Conservation (phyloP, 2,329 filamentous ascomycete genomes). For the Phialophora macrospora region DNA sequence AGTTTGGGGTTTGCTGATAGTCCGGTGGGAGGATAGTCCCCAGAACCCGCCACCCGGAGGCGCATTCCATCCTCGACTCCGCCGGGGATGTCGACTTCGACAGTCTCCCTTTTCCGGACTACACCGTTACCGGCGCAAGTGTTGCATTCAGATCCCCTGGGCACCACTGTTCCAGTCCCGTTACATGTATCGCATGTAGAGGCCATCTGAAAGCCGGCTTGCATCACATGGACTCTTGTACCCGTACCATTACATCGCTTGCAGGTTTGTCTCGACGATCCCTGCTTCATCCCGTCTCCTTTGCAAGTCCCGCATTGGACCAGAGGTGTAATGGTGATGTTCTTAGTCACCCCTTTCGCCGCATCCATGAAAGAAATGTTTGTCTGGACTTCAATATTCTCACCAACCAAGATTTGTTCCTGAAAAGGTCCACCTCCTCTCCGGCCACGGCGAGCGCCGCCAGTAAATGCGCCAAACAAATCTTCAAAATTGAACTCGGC, state of each 20-base stretch:
- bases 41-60: constrained; percentile 80
- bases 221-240: constrained; percentile 83
- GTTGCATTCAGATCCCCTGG: constrained; percentile 78
- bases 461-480: constrained; percentile 84
- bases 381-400: constrained; percentile 93
- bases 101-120: constrained; percentile 77
- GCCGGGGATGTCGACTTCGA: constrained; percentile 88
- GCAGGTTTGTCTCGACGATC: constrained; percentile 74
- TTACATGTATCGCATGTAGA: constrained; percentile 83
- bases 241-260: constrained; percentile 84
- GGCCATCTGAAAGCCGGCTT: constrained; percentile 94
- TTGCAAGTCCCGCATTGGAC: constrained; percentile 80
- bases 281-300: constrained; percentile 82
- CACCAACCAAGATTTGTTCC: constrained; percentile 83
- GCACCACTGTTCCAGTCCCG: constrained; percentile 76
- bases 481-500: constrained; percentile 95
- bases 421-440: constrained; percentile 71
- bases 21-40: constrained; percentile 82
- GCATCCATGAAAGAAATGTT: constrained; percentile 96
- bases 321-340: constrained; percentile 83
- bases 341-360: constrained; percentile 85
- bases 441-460: constrained; percentile 57
- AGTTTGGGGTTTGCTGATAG: constrained; percentile 66
- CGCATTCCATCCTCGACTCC: constrained; percentile 98
- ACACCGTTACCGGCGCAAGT: constrained; percentile 83